A percentile compares a stretch with the other conserved stretches of the same genome.
These are phyloP conservation scores for Cryptococcus sp. DNA, from an alignment of 1,284 basidiomycete genomes.

Conservation along the genomic window DNA sequence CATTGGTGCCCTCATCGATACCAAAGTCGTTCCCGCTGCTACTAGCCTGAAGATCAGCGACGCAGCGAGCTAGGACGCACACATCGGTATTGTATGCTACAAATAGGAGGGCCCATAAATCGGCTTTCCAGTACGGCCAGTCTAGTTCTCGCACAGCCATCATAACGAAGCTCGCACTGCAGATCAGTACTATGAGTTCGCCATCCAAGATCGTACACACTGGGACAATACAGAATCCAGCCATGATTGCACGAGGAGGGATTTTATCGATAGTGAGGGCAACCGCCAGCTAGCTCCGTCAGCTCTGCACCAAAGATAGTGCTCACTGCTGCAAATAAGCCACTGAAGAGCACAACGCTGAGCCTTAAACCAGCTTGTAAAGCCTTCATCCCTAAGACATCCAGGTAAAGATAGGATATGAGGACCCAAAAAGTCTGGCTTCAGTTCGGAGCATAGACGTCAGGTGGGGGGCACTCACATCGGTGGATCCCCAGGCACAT, in stretches of 20 bases:
- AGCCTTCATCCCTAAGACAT: neutral
- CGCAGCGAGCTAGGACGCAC: conserved; percentile 1
- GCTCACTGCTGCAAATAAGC: conserved; percentile 6
- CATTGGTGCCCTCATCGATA: conserved; percentile 4
- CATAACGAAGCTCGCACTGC: neutral
- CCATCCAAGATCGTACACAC: no score
- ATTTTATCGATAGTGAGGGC: conserved; percentile 5
- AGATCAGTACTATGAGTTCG: no score
- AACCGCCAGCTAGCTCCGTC: conserved; percentile 1
- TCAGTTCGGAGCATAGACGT: no score
- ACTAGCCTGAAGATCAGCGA: conserved; percentile 1
- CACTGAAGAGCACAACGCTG: conserved; percentile 8
- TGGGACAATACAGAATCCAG: neutral
- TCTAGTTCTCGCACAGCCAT: conserved; percentile 3
- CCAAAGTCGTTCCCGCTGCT: conserved; percentile 4
- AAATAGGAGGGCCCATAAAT: conserved; percentile 8
- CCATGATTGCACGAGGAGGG: conserved; percentile 6
- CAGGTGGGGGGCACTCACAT: neutral
- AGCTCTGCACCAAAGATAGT: no score
- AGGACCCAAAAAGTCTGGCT: neutral
- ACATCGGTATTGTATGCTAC: conserved; percentile 1
- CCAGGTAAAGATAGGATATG: conserved; percentile 7
- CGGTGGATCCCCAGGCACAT: neutral
- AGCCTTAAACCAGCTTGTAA: conserved; percentile 5
- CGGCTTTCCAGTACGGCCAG: conserved; percentile 4